Conservation (phyloP, 2,329 filamentous ascomycete genomes). For the Botrytis squamosa region DNA sequence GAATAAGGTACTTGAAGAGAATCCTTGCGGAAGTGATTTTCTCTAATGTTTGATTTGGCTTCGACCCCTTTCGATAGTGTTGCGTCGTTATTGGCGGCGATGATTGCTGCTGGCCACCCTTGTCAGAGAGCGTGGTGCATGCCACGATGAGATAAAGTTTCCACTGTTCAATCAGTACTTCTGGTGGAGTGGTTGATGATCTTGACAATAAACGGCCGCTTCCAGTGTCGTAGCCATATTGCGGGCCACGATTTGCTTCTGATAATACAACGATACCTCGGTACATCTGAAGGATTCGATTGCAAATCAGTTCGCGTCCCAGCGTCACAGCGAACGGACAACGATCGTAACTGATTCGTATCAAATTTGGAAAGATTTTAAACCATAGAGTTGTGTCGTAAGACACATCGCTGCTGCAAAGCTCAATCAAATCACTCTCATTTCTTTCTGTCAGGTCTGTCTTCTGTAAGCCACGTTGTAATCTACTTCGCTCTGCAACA, state of each 20-base stretch:
- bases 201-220: slow-evolving; percentile 48
- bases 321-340: slow-evolving; percentile 91
- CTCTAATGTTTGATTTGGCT: slow-evolving; percentile 64
- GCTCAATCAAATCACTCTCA: slow-evolving; percentile 83
- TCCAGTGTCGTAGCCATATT: slow-evolving; percentile 59
- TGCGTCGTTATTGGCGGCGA: slow-evolving; percentile 59
- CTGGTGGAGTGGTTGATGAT: slow-evolving; percentile 70
- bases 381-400: slow-evolving; percentile 97
- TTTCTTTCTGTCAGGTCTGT: slow-evolving; percentile 60
- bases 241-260: slow-evolving; percentile 65
- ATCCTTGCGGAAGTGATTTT: slow-evolving; percentile 86
- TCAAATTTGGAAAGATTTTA: slow-evolving; percentile 94
- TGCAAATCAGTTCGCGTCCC: slow-evolving; percentile 88
- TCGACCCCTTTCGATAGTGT: slow-evolving; percentile 80
- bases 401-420: slow-evolving; percentile 91
- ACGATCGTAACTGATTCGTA: slow-evolving; percentile 84
- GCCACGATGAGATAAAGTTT: slow-evolving; percentile 96
- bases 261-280: slow-evolving; percentile 76
- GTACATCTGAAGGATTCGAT: slow-evolving; percentile 90
- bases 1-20: slow-evolving; percentile 88
- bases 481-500: slow-evolving; percentile 84
- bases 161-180: slow-evolving; percentile 94
- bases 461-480: slow-evolving; percentile 86
- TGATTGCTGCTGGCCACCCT: slow-evolving; percentile 63
- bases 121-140: slow-evolving; percentile 88